Base-by-base conservation (phyloP, 345 rosid species). In the Turnera subulata region DNA sequence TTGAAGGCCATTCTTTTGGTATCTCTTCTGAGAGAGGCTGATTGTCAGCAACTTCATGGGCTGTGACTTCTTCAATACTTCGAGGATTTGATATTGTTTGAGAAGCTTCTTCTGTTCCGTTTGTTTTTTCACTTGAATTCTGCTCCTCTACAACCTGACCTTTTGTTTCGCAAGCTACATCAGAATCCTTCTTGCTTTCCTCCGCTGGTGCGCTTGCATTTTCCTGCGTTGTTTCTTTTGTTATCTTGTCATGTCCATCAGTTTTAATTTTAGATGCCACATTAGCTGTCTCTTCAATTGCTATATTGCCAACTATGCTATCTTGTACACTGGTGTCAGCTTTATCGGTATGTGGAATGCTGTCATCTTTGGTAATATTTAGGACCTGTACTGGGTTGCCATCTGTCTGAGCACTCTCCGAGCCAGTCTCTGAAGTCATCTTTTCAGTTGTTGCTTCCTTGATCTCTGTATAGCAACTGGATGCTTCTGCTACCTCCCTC, bases 271-370 rank as follows among this genome's bases (percentile, higher is more conserved):
- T 40, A 24, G 70, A 56, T 52, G 53, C 51, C 52, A 64, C 43
- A 61, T 45, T 38, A 17, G 64, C 43, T 32, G 67, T 56, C 32
- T 57, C 67, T 66, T 63, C 60, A 21, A 39, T 35, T 45, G 20
- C 23, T 13, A 29, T 20, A 50, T 24, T 38, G 39, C 10, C 57
- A 43, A 20, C 26, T 18, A 32, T 39, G 42, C 22, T 29, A 33
- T 10, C 47, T 32, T 69, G 64, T n/a, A 57, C 72, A 53, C 55
- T 22, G 16, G 71, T 55, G 56, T 55, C 65, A 53, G 46, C 21
- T 67, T 60, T 73, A 47, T 37, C 29, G 39, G 44, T 57, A 32
- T 46, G 46, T n/a, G 15, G 21, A 55, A 42, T 20, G 32, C 37
- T 55, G 22, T 64, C 55, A 25, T 58, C 52, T 29, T 46, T 52